phyloP scores from a whole-genome alignment of 129 eudicot species.

The Escallonia herrerae region DNA sequence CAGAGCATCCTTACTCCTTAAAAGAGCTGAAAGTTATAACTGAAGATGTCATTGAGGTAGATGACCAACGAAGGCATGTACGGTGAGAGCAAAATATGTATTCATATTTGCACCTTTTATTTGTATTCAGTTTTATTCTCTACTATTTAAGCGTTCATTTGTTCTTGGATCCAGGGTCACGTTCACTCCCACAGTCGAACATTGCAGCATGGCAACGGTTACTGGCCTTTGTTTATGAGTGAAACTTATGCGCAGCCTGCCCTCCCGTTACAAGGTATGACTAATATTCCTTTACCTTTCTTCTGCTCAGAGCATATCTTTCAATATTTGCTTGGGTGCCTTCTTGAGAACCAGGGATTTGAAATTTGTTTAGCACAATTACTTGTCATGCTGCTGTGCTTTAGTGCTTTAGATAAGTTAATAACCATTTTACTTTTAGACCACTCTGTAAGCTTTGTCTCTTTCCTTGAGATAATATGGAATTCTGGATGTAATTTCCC shows the following conservation, averaged over 20 bases:
- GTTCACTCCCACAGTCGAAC: slow-evolving; percentile 95
- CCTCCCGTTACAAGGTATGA: slow-evolving; percentile 76
- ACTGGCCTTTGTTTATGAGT: slow-evolving; percentile 95
- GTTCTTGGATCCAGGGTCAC: slow-evolving; percentile 54
- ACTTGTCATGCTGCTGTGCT: not conserved
- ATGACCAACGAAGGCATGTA: slow-evolving; percentile 59
- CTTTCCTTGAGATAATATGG: no score
- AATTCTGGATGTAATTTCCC: no score
- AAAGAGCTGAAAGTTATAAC: slow-evolving; percentile 89
- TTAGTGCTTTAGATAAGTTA: no score
- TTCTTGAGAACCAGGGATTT: no score
- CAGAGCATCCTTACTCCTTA: slow-evolving; percentile 94
- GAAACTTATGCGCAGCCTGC: slow-evolving; percentile 92
- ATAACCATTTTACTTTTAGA: no score
- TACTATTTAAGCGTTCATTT: not conserved
- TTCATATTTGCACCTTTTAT: not conserved
- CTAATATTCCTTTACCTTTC: no score
- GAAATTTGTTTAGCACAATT: no score
- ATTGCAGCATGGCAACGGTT: slow-evolving; percentile 91
- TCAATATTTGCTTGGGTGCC: no score
- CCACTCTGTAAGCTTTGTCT: no score
- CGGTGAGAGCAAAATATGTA: slow-evolving; percentile 35
- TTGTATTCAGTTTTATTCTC: not conserved
- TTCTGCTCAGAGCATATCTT: no score
- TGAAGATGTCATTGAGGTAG: slow-evolving; percentile 94